These are phyloP conservation scores for Phytopythium oedochilum DNA, from an alignment of 352 stramenopile species.

Conservation along the genomic window DNA sequence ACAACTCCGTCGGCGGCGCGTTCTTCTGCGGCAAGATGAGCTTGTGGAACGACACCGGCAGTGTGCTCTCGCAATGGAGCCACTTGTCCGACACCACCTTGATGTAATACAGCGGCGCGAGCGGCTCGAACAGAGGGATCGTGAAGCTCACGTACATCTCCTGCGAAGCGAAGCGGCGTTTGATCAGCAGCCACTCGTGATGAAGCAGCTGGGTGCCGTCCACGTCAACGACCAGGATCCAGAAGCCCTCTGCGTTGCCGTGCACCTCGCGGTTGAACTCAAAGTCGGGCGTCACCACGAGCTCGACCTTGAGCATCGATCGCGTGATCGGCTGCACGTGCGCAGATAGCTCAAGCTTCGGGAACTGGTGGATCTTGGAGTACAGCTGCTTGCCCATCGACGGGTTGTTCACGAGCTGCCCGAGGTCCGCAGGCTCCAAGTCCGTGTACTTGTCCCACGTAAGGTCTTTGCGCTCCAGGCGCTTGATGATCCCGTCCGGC, in stretches of 20 bases:
- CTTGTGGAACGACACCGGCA: conserved; percentile 98
- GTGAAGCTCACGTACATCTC: conserved; percentile 92
- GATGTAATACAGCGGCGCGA: conserved; percentile 98
- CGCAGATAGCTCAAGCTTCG: conserved; percentile 94
- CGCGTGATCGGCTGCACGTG: conserved; percentile 98
- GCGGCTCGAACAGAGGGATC: conserved; percentile 96
- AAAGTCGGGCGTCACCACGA: conserved; percentile 97
- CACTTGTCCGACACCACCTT: conserved; percentile 97
- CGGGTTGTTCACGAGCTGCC: conserved; percentile 95
- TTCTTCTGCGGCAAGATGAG: conserved; percentile 99
- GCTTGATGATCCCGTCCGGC: conserved; percentile 94
- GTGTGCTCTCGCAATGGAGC: conserved; percentile 95
- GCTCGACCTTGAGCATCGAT: conserved; percentile 95
- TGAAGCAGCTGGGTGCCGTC: conserved; percentile 98
- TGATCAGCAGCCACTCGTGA: conserved; percentile 96
- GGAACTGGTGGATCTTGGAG: conserved; percentile 98
- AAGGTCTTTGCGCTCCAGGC: conserved; percentile 99
- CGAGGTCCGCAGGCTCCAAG: conserved; percentile 96
- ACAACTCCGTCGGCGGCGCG: conserved; percentile 94
- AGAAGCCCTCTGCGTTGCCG: conserved; percentile 96
- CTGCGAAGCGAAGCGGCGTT: conserved; percentile 74
- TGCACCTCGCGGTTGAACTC: conserved; percentile 96
- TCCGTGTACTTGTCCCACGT: conserved; percentile 98
- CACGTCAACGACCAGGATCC: conserved; percentile 98
- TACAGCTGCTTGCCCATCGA: conserved; percentile 98